Base-by-base conservation (phyloP, 2,329 filamentous ascomycete genomes). In the Colletotrichum somersetense region DNA sequence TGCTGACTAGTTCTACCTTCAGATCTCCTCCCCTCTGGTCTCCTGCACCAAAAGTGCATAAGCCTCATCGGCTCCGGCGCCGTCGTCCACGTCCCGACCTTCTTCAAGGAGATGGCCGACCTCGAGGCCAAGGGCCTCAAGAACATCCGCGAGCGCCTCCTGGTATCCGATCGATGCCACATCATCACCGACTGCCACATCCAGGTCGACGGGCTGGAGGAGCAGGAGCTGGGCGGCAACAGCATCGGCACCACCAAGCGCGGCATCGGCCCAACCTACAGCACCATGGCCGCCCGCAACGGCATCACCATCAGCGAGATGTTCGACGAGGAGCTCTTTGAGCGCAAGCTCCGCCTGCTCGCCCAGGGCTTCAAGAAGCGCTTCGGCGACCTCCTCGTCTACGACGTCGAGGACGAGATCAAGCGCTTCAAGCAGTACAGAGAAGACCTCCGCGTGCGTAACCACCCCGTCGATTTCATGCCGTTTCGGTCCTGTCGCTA, bases 61-160 rank as follows among this genome's bases (percentile, higher is more conserved):
- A 95, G 95, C 83, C 84, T 95, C 69, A 92, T 95, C 79, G 93
- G 92, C 72, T 91, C 91, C 61, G 91, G 86, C 58, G 87, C 89
- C 52, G 89, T 93, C 72, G 90, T 93, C 75, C 89, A 93, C 80
- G 86, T 92, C 73, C 79, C 79, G 10, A 80, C 76, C 52, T 85
- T 85, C 75, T 85, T 85, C 77, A 78, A 76, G 44, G 84, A 86
- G 76, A 79, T 85, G 23, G 67, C 77, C 7, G 80, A 80, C 42
- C 80, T 86, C 12, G 80, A 84, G 50, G 77, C 77, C 26, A 74
- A 85, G 77, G 81, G 80, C n/a, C 77, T 85, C 26, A 61, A 72
- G 61, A 74, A 75, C 59, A 81, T 84, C 26, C 78, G 79, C 73
- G 83, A 86, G 57, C 82, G 85, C 75, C 89, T 93, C 76, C 88